Conservation (phyloP, 1,139 yeast genomes). For the Zygosaccharomyces sapae region DNA sequence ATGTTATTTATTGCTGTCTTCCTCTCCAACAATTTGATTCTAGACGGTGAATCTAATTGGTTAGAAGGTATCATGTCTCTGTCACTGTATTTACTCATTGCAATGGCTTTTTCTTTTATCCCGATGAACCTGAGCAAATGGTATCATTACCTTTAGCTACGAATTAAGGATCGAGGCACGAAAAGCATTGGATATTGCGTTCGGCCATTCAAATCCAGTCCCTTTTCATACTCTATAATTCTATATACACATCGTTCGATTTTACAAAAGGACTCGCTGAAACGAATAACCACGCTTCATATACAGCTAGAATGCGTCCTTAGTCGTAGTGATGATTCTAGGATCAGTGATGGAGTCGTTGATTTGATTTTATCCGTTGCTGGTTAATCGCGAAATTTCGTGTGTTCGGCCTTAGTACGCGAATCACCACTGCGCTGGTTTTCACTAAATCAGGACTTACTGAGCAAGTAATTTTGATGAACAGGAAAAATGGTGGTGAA, state of each 20-base stretch:
- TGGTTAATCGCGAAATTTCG: conserved; percentile 5
- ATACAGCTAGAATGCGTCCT: not conserved
- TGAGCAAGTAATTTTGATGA: conserved; percentile 2
- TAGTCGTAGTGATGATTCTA: not conserved
- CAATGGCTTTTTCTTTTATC: conserved; percentile 76
- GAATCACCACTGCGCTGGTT: conserved; percentile 5
- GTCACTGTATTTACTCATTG: conserved; percentile 79
- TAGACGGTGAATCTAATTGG: conserved; percentile 96
- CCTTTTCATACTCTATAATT: not conserved
- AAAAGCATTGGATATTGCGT: not conserved
- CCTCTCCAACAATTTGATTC: conserved; percentile 77
- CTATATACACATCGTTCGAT: not conserved
- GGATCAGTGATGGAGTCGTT: not conserved
- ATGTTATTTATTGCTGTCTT: conserved; percentile 84
- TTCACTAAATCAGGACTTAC: conserved; percentile 2
- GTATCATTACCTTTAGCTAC: conserved; percentile 8
- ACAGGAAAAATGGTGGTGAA: conserved; percentile 1
- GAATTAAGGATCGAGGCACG: not conserved
- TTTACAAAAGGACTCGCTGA: not conserved
- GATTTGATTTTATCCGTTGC: not conserved
- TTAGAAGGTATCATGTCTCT: conserved; percentile 91
- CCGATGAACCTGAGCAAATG: conserved; percentile 32
- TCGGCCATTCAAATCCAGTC: too few relatives aligned
- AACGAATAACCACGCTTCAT: not conserved
- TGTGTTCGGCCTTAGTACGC: conserved; percentile 4